phyloP scores from a whole-genome alignment of 768 basidiomycete genomes.

The Leccinum pellstonianum region DNA sequence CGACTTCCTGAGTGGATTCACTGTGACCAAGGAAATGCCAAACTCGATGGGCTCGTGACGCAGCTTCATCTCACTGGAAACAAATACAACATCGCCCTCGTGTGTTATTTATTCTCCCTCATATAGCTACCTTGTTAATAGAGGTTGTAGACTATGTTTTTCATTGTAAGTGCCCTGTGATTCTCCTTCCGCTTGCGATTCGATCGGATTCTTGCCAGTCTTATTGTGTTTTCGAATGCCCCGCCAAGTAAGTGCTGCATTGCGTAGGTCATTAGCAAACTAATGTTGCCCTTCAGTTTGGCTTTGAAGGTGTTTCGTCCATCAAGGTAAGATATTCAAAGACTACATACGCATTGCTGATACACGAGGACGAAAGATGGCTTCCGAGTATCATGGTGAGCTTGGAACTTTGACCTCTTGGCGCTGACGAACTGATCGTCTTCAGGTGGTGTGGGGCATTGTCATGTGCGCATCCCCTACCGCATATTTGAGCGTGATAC shows the following conservation, averaged over 20 bases:
- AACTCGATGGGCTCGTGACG: conserved; percentile 56
- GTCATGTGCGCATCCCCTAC: conserved; percentile 44
- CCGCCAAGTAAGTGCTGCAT: conserved; percentile 51
- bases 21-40: conserved; percentile 53
- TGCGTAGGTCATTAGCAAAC: neutral
- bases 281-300: conserved; percentile 9
- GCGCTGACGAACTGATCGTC: neutral
- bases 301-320: conserved; percentile 64
- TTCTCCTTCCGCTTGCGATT: neutral
- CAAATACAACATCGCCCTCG: conserved; percentile 66
- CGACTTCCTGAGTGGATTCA: neutral
- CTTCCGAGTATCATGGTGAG: conserved; percentile 63
- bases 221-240: conserved; percentile 55
- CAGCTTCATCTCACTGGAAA: conserved; percentile 59
- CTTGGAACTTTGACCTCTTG: neutral
- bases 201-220: conserved; percentile 12
- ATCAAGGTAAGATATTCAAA: conserved; percentile 44
- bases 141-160: conserved; percentile 58
- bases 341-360: conserved; percentile 1
- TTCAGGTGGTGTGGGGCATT: conserved; percentile 62
- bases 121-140: neutral
- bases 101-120: conserved; percentile 25
- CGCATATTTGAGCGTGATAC: neutral
- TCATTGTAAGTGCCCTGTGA: conserved; percentile 50
- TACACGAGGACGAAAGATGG: conserved; percentile 42